Percentiles rank a stretch among this genome's conserved stretches.
These are phyloP conservation scores for Mycena belliarum DNA, from an alignment of 768 basidiomycete species.

Conservation along the genomic window DNA sequence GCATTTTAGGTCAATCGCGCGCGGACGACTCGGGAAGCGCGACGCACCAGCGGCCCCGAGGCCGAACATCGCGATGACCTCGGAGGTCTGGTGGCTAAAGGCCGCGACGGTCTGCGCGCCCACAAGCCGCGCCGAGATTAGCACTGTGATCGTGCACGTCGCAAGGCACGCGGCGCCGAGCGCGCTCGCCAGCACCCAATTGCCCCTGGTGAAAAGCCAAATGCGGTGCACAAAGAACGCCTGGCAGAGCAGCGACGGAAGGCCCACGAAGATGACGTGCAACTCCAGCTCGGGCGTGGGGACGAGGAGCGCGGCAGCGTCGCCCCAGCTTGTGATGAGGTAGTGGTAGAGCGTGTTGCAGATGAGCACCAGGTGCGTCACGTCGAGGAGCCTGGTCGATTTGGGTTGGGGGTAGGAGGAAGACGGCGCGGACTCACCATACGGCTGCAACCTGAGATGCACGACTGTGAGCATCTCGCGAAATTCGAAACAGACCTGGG, in stretches of 20 bases:
- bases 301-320: not conserved
- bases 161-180: conserved; percentile 1
- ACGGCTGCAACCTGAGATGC: conserved; percentile 2
- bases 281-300: conserved; percentile 5
- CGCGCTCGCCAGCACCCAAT: conserved; percentile 1
- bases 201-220: conserved; percentile 13
- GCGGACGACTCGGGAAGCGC: not conserved
- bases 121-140: conserved; percentile 2
- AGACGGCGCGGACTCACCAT: not conserved
- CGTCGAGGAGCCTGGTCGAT: conserved; percentile 10
- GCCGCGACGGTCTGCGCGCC: not conserved
- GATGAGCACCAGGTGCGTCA: conserved; percentile 18
- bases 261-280: conserved; percentile 14
- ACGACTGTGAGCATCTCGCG: not conserved
- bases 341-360: conserved; percentile 17
- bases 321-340: conserved; percentile 17
- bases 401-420: not conserved
- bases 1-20: not conserved
- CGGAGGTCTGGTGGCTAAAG: not conserved
- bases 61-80: conserved; percentile 6
- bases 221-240: conserved; percentile 17
- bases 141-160: not conserved
- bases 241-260: conserved; percentile 10
- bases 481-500: not conserved
- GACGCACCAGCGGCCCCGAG: conserved; percentile 4